Evolutionary conservation across 805 yeast genomes (phyloP).

Genomic region (Cyberlindnera samutprakarnensis): DNA sequence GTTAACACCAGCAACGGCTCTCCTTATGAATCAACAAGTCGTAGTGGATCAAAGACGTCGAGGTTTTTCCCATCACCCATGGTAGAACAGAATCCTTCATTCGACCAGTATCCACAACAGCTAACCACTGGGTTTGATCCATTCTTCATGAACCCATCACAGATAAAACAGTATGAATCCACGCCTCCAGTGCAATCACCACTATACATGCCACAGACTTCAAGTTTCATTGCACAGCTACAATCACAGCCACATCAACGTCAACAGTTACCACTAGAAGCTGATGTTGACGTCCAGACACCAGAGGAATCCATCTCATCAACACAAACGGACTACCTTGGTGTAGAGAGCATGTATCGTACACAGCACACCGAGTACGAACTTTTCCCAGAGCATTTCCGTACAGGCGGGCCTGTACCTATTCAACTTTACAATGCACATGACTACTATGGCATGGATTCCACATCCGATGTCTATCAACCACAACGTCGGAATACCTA

Average conservation of each 20-base stretch:
- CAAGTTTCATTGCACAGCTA: not conserved
- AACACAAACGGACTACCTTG: too few relatives aligned
- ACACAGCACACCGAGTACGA: slow-evolving; percentile 8
- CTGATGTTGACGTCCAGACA: too few relatives aligned
- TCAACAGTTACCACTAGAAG: too few relatives aligned
- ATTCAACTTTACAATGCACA: slow-evolving; percentile 5
- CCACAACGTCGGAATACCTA: not conserved
- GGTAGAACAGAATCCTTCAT: slow-evolving; percentile 13
- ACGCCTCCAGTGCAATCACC: slow-evolving; percentile 1
- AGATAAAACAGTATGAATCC: not conserved
- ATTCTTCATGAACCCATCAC: too few relatives aligned
- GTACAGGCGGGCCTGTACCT: slow-evolving; percentile 1
- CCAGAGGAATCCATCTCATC: too few relatives aligned
- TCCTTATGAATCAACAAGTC: slow-evolving; percentile 2
- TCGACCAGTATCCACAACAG: slow-evolving; percentile 12
- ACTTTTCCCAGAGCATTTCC: slow-evolving; percentile 7
- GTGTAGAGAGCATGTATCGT: not conserved
- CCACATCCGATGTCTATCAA: not conserved
- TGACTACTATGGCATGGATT: not conserved
- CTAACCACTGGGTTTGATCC: slow-evolving; percentile 1
- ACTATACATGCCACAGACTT: not conserved
- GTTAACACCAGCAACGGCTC: too few relatives aligned
- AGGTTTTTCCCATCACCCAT: slow-evolving; percentile 22
- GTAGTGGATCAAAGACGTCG: slow-evolving; percentile 12
- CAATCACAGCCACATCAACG: too few relatives aligned